Evolutionary conservation across 768 basidiomycete species (phyloP).

Genomic region (Mycena venus): DNA sequence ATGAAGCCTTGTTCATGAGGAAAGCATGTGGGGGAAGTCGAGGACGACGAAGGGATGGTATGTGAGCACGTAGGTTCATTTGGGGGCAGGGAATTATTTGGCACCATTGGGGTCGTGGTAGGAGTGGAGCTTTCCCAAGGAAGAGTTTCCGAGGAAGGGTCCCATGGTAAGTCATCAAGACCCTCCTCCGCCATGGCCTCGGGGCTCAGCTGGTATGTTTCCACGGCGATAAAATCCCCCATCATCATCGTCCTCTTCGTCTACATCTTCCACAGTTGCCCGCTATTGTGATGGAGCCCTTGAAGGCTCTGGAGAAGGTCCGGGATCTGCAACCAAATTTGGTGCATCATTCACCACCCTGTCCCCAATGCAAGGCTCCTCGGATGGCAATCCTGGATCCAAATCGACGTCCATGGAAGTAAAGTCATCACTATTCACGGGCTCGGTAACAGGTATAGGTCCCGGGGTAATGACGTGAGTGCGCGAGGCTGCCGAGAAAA

Average conservation of each 20-base stretch:
- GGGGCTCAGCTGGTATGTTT: neutral
- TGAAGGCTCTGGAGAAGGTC: too few species aligned
- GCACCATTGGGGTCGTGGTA: neutral
- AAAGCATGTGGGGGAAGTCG: too few species aligned
- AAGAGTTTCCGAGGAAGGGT: neutral
- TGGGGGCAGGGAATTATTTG: neutral
- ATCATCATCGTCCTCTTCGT: too few species aligned
- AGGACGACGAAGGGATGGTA: too few species aligned
- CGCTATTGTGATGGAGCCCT: too few species aligned
- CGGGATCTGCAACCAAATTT: neutral
- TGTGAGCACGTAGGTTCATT: too few species aligned
- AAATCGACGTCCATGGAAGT: neutral
- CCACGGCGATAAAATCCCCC: too few species aligned
- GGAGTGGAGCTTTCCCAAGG: neutral
- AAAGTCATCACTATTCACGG: neutral
- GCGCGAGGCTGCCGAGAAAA: neutral
- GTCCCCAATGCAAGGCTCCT: neutral
- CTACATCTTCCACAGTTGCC: too few species aligned
- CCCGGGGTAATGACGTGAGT: neutral
- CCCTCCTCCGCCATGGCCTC: neutral
- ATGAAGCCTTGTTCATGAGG: neutral
- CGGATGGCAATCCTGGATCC: neutral
- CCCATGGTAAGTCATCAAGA: too few species aligned
- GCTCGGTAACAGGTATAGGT: neutral
- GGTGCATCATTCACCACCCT: neutral